Conservation (phyloP, 352 stramenopile species). For the Phytophthora chlamydospora region DNA sequence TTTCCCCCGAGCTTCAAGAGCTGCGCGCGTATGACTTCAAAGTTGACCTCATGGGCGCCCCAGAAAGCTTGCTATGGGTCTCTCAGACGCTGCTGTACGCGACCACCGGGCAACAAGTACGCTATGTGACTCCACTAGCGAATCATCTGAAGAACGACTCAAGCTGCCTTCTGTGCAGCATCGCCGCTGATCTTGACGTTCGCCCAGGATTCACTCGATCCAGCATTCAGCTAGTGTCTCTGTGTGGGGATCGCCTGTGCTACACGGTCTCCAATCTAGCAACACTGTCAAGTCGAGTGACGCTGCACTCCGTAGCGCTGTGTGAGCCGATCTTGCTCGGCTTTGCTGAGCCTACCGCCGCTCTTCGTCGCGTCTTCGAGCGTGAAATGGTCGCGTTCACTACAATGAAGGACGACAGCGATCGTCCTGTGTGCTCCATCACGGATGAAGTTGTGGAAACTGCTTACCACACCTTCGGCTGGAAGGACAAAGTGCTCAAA, state of each 20-base stretch:
- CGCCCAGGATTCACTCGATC: constrained; percentile 20
- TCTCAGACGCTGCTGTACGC: constrained; percentile 66
- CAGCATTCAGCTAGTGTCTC: constrained; percentile 46
- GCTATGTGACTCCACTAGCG: constrained; percentile 55
- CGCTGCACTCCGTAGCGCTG: constrained; percentile 51
- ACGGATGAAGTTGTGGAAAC: constrained; percentile 47
- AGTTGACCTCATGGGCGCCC: constrained; percentile 38
- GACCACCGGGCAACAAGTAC: constrained; percentile 55
- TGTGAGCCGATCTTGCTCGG: constrained; percentile 63
- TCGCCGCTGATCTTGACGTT: constrained; percentile 19
- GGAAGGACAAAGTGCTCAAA: constrained; percentile 59
- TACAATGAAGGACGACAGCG: constrained; percentile 40
- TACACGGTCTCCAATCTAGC: constrained; percentile 49
- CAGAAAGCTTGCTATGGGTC: constrained; percentile 72
- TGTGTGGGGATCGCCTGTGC: constrained; percentile 62
- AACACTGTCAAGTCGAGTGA: constrained; percentile 44
- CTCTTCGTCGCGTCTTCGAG: constrained; percentile 64
- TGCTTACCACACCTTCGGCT: constrained; percentile 63
- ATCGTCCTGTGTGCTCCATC: constrained; percentile 52
- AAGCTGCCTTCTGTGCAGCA: constrained; percentile 34
- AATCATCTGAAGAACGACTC: constrained; percentile 12
- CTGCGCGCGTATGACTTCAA: constrained; percentile 48
- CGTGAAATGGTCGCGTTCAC: constrained; percentile 66
- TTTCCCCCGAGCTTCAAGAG: constrained; percentile 44
- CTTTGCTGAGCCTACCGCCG: constrained; percentile 38